Base-by-base conservation (phyloP, 1,139 yeast genomes). In the Zygosaccharomyces sapae region DNA sequence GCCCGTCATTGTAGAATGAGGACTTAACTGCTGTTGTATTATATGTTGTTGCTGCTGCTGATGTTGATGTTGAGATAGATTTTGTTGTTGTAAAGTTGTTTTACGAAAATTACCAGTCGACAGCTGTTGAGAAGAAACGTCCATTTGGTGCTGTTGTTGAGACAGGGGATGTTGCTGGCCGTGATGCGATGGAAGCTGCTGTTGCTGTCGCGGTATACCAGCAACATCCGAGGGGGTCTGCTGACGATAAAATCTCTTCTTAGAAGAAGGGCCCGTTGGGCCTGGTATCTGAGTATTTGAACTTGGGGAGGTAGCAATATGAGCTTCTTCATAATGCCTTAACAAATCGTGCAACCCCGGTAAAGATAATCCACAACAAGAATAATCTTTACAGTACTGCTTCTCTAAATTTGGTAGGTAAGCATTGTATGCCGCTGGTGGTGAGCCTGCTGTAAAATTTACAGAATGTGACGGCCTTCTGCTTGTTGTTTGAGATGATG, bases 281-380 rank as follows among this genome's bases (percentile, higher is more conserved):
- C 47, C 44, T n/a, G 55, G 44, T 16, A 49, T 46, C 25, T 51
- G 48, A 18, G 49, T 52, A 33, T 47, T 50, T 42, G 53, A 41
- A 7, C 84, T 83, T 2, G 85, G 85, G 18, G 82, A 80, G 35
- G 87, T 86, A 46, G 86, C 79, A 54, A 90, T 90, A 67, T 92
- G 98, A 37, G 95, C 90, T 68, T 92, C 97, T 67, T 94, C 98
- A 65, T 92, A 94, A 66, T 92, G 98, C 59, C 95, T 81, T 55
- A 92, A 75, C 54, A 92, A 74, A 67, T 92, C 98, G 67, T 92
- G 98, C 55, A 92, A 73, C 9, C 96, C 90, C 30, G 97, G 97
- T 49, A 94, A 75, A 37, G 85, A 73, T 65, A 86, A 85, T 29
- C 97, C 98, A 71, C 98, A 92, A 68, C 98, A 92, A 50, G 90